Evolutionary conservation across 768 basidiomycete species (phyloP), one percentile per base, ranked within the genome.

Genomic region (Pulveroboletus sp.): DNA sequence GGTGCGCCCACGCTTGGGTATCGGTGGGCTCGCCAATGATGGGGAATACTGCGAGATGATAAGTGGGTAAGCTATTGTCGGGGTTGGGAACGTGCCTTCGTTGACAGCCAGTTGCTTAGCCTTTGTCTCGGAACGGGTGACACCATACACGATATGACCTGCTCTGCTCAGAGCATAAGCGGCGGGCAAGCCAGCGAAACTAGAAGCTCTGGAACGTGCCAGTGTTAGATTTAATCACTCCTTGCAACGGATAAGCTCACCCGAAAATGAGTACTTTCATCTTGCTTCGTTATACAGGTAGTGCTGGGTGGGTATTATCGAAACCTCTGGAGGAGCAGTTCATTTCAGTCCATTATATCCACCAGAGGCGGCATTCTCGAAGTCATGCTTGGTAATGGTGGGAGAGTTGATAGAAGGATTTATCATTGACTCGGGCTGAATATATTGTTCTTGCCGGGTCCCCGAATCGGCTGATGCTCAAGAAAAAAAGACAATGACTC

Each of bases 61-160:
- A 8, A 25, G 33, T 6, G 16, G 11, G 3, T 34, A 10, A 6
- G 11, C 11, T 25, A 2, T 2, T 29, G 27, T 29, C 27, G 8
- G 31, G 17, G 23, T 6, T n/a, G 7, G n/a, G 8, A 14, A 29
- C 55, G 7, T 19, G 56, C 59, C 57, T 49, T 71, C 70, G 12
- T 66, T 48, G 5, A 54, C 53, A 17, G 59, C 57, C 4, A 72
- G 50, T 19, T 47, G 47, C 11, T 54, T 55, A 1, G 55, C 61
- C 24, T 63, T 63, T 6, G 36, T 38, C 13, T 44, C 21, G 2
- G 66, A 67, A 40, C 70, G 63, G 6, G 69, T 70, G 14, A 56
- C 45, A 2, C 70, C 69, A 31, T 69, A 69, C 10, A 70, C 69
- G 27, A 56, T 65, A 39, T 72, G 69, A 0, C 70, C 70, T 6